Conservation (phyloP, 441 rosid genomes). For the Rhodomyrtus psidioides region DNA sequence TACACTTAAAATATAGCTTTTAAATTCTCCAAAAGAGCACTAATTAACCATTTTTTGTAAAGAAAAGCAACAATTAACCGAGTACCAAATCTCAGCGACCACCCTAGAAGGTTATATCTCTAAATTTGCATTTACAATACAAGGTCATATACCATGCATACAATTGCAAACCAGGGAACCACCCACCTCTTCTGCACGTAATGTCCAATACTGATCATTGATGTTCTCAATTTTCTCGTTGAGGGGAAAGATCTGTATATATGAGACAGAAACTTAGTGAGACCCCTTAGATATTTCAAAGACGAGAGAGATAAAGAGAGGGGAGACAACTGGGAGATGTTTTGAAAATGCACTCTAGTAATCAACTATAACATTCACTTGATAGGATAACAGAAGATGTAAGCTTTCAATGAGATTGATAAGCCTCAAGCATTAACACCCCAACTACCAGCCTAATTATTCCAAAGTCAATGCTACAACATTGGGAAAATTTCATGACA, state of each 20-base stretch:
- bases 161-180: not conserved
- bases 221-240: conserved; percentile 63
- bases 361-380: not conserved
- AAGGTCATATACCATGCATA: not conserved
- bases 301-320: not conserved
- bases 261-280: not conserved
- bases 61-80: not conserved
- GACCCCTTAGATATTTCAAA: not conserved
- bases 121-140: not conserved
- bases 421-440: not conserved
- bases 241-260: conserved; percentile 55
- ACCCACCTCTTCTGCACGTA: conserved; percentile 76
- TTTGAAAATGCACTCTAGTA: not conserved
- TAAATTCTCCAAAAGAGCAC: not conserved
- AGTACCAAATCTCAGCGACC: not conserved
- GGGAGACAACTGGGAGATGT: not conserved
- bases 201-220: conserved; percentile 75
- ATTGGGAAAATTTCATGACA: not conserved
- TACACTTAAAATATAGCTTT: not conserved
- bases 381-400: not conserved
- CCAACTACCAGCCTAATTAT: not conserved
- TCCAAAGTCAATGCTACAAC: not conserved
- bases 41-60: not conserved
- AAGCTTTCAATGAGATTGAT: not conserved
- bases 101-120: not conserved